Conservation (phyloP, 371 early-diverging fungal species). For the Amoeboaphelidium protococcarum region DNA sequence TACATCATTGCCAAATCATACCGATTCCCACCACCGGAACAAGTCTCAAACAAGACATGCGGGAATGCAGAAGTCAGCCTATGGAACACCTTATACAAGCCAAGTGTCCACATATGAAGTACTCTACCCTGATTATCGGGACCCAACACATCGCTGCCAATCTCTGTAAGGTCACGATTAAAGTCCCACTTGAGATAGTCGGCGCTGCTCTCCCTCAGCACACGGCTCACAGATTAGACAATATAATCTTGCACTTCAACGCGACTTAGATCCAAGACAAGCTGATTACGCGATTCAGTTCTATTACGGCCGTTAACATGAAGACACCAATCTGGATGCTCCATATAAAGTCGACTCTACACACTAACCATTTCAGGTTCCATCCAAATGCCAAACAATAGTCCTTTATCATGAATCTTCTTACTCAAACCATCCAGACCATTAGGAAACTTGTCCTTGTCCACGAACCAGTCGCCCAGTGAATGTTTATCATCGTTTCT, state of each 20-base stretch:
- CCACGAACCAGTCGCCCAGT: conserved; percentile 2
- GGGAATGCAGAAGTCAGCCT: conserved; percentile 7
- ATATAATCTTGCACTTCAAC: conserved; percentile 11
- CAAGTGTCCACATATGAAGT: conserved; percentile 3
- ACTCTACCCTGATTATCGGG: conserved; percentile 10
- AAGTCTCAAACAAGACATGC: conserved; percentile 12
- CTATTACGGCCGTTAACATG: conserved; percentile 8
- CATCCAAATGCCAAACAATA: background rate
- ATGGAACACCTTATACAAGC: conserved; percentile 6
- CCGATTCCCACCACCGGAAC: conserved; percentile 18
- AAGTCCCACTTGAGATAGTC: conserved; percentile 22
- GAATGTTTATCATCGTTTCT: conserved; percentile 5
- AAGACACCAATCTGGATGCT: conserved; percentile 20
- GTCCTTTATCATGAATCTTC: background rate
- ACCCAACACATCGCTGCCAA: conserved; percentile 3
- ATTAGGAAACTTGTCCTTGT: background rate
- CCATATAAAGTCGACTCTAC: conserved; percentile 14
- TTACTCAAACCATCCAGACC: background rate
- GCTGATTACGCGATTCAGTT: conserved; percentile 11
- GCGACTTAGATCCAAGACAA: conserved; percentile 11
- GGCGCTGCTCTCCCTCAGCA: conserved; percentile 7
- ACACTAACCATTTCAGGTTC: conserved; percentile 14
- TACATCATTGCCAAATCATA: conserved; percentile 11
- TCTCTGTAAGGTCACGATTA: conserved; percentile 15
- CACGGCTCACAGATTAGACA: conserved; percentile 1